Percentiles rank a stretch among this genome's conserved stretches.
phyloP scores from a whole-genome alignment of 1,284 basidiomycete genomes.

The Somion occarium region DNA sequence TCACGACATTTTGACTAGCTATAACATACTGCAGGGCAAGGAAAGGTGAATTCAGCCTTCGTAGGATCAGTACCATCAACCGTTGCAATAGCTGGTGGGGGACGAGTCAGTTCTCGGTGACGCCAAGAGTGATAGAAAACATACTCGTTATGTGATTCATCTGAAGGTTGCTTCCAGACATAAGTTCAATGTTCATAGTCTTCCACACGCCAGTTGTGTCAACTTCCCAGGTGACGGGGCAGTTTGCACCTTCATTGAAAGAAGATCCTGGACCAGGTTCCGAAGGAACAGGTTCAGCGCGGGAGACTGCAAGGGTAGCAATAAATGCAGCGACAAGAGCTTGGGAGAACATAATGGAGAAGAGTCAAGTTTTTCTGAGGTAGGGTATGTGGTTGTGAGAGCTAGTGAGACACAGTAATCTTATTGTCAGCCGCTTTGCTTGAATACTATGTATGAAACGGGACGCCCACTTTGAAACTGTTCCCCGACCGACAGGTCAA shows the following conservation, averaged over 20 bases:
- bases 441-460: no score
- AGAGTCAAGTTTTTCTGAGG: background rate
- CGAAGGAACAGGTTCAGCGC: slow-evolving; percentile 51
- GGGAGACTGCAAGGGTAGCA: slow-evolving; percentile 27
- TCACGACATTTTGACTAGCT: background rate
- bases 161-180: slow-evolving; percentile 69
- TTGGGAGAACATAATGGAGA: slow-evolving; percentile 37
- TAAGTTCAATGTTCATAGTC: slow-evolving; percentile 67
- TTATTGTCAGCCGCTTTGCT: no score
- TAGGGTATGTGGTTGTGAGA: background rate
- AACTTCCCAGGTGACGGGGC: slow-evolving; percentile 48
- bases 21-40: slow-evolving; percentile 60
- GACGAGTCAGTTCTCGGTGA: no score
- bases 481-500: slow-evolving; percentile 1
- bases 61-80: slow-evolving; percentile 52
- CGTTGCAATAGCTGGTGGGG: slow-evolving; percentile 49
- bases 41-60: slow-evolving; percentile 43
- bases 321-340: slow-evolving; percentile 38
- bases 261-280: slow-evolving; percentile 40
- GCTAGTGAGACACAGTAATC: no score
- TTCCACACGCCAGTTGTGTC: slow-evolving; percentile 60
- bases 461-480: slow-evolving; percentile 3
- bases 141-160: slow-evolving; percentile 70
- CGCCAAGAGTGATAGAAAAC: slow-evolving; percentile 23
- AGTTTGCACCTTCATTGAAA: slow-evolving; percentile 52